phyloP scores from a whole-genome alignment of 495 filamentous ascomycete species.

The Baudoinia panamericana region DNA sequence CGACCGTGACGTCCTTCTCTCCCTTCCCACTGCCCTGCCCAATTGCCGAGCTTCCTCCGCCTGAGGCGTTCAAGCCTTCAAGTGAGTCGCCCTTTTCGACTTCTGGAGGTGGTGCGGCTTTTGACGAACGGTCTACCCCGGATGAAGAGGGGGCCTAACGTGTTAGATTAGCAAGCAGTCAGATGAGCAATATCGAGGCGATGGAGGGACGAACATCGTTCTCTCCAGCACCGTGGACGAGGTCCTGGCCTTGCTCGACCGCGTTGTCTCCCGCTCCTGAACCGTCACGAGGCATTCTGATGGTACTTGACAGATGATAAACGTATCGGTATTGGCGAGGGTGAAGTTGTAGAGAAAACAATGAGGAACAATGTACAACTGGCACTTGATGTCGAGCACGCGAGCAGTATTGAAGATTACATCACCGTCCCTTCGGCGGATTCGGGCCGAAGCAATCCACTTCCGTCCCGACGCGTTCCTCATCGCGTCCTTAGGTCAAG shows the following conservation, averaged over 20 bases:
- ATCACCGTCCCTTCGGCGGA: no score
- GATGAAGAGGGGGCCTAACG: slow-evolving; percentile 7
- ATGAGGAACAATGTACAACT: no score
- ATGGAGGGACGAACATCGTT: slow-evolving; percentile 16
- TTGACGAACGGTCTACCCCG: slow-evolving; percentile 13
- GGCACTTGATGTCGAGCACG: no score
- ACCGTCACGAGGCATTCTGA: slow-evolving; percentile 23
- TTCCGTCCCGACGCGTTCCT: no score
- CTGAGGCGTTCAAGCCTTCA: slow-evolving; percentile 16
- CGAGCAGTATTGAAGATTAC: no score
- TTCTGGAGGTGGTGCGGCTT: slow-evolving; percentile 12
- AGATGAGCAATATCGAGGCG: not conserved
- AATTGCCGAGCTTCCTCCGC: slow-evolving; percentile 14
- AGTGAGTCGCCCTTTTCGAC: slow-evolving; percentile 9
- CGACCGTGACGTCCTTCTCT: no score
- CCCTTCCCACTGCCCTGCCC: slow-evolving; percentile 9
- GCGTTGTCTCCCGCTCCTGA: slow-evolving; percentile 20
- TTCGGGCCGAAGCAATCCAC: no score
- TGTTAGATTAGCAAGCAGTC: no score
- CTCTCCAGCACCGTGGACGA: slow-evolving; percentile 17
- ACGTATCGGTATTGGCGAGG: no score
- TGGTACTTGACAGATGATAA: no score
- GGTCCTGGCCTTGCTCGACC: slow-evolving; percentile 17
- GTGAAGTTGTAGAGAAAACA: no score
- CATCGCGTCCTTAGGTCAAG: no score